Evolutionary conservation across 495 filamentous ascomycete species (phyloP), one percentile per base, ranked within the genome.

Genomic region (Aspergillus saccharolyticus): DNA sequence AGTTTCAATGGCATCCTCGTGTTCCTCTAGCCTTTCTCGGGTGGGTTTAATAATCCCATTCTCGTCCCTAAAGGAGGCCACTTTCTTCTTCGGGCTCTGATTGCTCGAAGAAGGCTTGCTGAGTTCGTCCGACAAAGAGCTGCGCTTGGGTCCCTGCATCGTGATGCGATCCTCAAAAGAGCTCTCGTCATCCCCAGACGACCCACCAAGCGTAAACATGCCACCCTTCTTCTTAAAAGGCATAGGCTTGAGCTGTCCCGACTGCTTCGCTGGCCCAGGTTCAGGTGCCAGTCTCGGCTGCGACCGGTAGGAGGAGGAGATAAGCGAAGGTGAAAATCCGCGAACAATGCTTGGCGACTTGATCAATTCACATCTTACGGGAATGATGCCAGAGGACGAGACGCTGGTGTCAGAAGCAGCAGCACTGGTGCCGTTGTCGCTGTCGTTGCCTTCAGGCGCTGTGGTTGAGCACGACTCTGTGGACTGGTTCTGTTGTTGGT

Each of bases 1-100:
- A 5, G 84, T 86, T 60, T 89, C 88, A 47, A 91, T 89, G 16
- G 86, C 86, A 54, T 89, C 86, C 52, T 89, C 86, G 58, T 83
- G 77, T 53, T 83, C 80, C 28, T 75, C 78, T 4, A 79, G 78
- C 15, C 82, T 79, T 10, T 85, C 77, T 33, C 74, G 75, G 52
- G 87, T 83, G 3, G 83, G 84, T 24, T 75, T 75, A 54, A 89
- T 85, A 0, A 80, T 84, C 10, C 80, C 77, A 28, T 92, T 81
- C 52, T 95, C 84, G 50, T 90, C 86, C 67, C 82, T 86, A 73
- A 97, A 96, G 0, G 94, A 94, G 5, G 90, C 82, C 33, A 87
- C 83, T 79, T 96, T 97, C 73, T 85, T 88, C 22, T 80, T 73
- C 0, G 75, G 63, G 18, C 54, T 72, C 1, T 64, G 60, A 15